A percentile compares a stretch with the other conserved stretches of the same genome.
phyloP scores from a whole-genome alignment of 306 rosid species.

The Cicer arietinum region DNA sequence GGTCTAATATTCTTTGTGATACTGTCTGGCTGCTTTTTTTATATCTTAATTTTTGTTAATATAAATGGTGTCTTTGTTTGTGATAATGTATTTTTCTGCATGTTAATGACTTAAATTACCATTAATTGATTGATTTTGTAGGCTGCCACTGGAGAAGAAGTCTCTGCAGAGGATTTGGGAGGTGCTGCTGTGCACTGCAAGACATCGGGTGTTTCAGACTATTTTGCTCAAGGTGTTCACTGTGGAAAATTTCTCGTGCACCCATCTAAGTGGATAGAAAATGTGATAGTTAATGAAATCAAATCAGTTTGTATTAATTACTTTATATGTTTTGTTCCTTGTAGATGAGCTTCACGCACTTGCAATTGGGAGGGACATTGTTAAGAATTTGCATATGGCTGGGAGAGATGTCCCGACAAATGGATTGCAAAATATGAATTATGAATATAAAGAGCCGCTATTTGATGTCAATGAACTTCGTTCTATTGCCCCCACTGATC shows the following conservation, averaged over 20 bases:
- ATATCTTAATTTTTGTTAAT: background rate
- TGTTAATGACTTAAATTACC: constrained; percentile 40
- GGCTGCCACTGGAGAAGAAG: constrained; percentile 99
- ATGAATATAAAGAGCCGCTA: constrained; percentile 71
- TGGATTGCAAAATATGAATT: constrained; percentile 51
- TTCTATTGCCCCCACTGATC: constrained; percentile 91
- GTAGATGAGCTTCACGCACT: constrained; percentile 93
- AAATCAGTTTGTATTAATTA: background rate
- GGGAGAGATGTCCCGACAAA: constrained; percentile 60
- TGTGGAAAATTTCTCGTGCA: background rate
- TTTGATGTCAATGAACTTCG: constrained; percentile 79
- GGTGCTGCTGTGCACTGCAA: constrained; percentile 95
- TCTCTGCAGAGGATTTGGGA: constrained; percentile 92
- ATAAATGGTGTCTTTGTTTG: background rate
- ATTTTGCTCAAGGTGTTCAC: constrained; percentile 89
- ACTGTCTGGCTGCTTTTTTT: constrained; percentile 25
- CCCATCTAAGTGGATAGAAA: constrained; percentile 10
- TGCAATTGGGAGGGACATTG: constrained; percentile 80
- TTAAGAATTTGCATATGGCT: constrained; percentile 94
- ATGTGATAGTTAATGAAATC: constrained; percentile 1
- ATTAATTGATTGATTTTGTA: constrained; percentile 47
- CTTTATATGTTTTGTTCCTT: constrained; percentile 36
- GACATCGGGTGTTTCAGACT: constrained; percentile 93
- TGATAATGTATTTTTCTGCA: constrained; percentile 30
- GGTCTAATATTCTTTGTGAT: constrained; percentile 39